Base-by-base conservation (phyloP, 768 basidiomycete species). In the Russula virescens region DNA sequence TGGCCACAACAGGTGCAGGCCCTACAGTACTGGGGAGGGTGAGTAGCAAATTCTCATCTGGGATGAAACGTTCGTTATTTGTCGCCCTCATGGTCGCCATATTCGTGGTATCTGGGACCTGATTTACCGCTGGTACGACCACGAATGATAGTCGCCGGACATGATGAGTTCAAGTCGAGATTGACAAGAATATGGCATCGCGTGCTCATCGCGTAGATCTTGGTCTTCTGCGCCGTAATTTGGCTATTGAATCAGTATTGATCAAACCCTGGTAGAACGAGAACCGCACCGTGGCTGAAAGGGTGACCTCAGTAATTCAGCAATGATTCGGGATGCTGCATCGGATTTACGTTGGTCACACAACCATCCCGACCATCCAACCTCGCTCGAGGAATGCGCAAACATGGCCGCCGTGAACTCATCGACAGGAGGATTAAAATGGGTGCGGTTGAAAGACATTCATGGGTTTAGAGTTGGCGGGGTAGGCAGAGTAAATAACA, bases 181-280 rank as follows among this genome's bases (percentile, higher is more conserved):
- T 63, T 40, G 28, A 63, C n/a, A 13, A 58, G 62, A 7, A 63
- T 54, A 19, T 52, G 48, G 40, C n/a, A 59, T 9, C 43, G 21
- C 8, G 23, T 23, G 52, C 62, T 55, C 62, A 63, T 63, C 2
- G 46, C 51, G 21, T 21, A 35, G 18, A 59, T 53, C 40, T 8
- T 63, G 11, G 52, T 52, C 46, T 48, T 59, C 40, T 63, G 62
- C 5, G 14, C 47, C 23, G 31, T 45, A 21, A 63, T 28, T 34
- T 55, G 52, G 11, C 28, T 31, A 8, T 8, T 31, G 8, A 31
- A 31, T n/a, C n/a, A n/a, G n/a, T 25, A 21, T 55, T 25, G 23
- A 63, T 46, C 63, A 58, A 60, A 11, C 31, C 34, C 21, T 47
- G 53, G 43, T 55, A 60, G 3, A 23, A 2, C 10, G 63, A 8